Evolutionary conservation across 805 yeast species (phyloP).

Genomic region (Priceomyces haplophilus): DNA sequence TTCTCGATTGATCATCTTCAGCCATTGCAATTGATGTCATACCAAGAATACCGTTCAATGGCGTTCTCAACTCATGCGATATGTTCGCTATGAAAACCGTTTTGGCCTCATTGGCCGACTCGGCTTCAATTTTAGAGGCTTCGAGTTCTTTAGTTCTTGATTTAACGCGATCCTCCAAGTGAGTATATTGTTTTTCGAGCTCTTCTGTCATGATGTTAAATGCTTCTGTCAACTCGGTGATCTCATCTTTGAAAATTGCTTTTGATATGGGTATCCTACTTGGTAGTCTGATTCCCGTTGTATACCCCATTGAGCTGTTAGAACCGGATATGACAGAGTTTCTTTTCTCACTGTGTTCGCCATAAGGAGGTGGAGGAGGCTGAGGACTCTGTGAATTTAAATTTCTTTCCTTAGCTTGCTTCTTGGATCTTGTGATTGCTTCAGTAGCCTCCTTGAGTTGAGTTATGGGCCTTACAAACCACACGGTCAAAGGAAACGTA

Average conservation of each 20-base stretch:
- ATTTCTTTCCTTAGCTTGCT: slow-evolving; percentile 16
- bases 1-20: slow-evolving; percentile 64
- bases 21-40: slow-evolving; percentile 94
- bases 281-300: slow-evolving; percentile 40
- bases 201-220: slow-evolving; percentile 91
- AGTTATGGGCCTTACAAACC: slow-evolving; percentile 80
- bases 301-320: slow-evolving; percentile 36
- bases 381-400: slow-evolving; percentile 11
- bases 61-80: slow-evolving; percentile 77
- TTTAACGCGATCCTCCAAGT: slow-evolving; percentile 82
- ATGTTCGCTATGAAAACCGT: slow-evolving; percentile 46
- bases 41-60: slow-evolving; percentile 92
- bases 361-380: slow-evolving; percentile 11
- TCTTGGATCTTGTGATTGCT: slow-evolving; percentile 49
- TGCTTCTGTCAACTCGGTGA: slow-evolving; percentile 82
- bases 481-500: slow-evolving; percentile 82
- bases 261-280: slow-evolving; percentile 33
- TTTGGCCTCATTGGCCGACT: slow-evolving; percentile 94
- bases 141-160: slow-evolving; percentile 86
- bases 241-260: slow-evolving; percentile 71
- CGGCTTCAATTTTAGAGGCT: slow-evolving; percentile 84
- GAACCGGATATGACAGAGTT: slow-evolving; percentile 30
- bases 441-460: slow-evolving; percentile 81
- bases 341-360: slow-evolving; percentile 29
- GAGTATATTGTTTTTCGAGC: slow-evolving; percentile 76